A percentile compares a stretch with the other conserved stretches of the same genome.
These are phyloP conservation scores for Hericium rajendrae DNA, from an alignment of 768 basidiomycete species.

Conservation along the genomic window DNA sequence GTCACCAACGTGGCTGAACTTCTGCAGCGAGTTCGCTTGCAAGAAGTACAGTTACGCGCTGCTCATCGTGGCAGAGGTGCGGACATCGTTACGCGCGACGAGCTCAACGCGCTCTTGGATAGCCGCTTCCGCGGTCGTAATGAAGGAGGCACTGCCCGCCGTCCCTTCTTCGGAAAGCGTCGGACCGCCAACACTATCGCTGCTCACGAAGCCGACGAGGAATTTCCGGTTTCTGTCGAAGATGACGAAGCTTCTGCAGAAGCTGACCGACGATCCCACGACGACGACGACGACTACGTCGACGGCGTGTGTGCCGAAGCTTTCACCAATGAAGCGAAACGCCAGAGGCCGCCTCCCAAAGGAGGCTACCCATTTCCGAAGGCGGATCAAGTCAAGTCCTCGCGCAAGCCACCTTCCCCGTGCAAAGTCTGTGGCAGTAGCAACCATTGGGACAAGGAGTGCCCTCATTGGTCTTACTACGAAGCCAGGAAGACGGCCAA, in stretches of 20 bases:
- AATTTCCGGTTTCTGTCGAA: background rate
- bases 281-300: background rate
- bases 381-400: background rate
- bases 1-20: no score
- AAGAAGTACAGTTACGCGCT: background rate
- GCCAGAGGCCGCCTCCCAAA: background rate
- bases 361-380: background rate
- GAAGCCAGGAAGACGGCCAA: no score
- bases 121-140: no score
- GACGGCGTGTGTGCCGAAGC: background rate
- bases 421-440: conserved; percentile 3
- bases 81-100: background rate
- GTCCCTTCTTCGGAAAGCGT: background rate
- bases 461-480: no score
- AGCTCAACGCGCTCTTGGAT: background rate
- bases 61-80: background rate
- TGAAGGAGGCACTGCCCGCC: background rate
- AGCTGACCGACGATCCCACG: background rate
- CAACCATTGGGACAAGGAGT: no score
- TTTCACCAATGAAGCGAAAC: background rate
- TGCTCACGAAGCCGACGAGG: background rate
- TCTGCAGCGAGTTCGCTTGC: no score
- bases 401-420: background rate
- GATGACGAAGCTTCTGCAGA: background rate
- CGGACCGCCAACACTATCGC: background rate